Evolutionary conservation across 169 alveolate genomes (phyloP).

Genomic region (Babesia divergens): DNA sequence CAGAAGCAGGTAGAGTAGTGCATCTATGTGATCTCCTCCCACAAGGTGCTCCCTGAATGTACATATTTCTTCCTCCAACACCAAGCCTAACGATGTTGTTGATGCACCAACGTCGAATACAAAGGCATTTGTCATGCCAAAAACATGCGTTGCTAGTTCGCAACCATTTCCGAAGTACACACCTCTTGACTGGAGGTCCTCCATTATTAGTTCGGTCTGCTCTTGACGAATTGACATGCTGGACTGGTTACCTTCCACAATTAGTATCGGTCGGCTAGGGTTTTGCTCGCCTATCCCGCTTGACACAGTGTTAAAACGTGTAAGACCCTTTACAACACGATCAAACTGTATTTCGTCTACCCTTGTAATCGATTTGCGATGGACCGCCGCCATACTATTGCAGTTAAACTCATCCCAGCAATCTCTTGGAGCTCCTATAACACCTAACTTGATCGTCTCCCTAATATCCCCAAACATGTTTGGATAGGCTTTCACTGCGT

Average conservation of each 20-base stretch:
- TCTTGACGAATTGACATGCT: conserved; percentile 73
- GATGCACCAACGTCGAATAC: conserved; percentile 88
- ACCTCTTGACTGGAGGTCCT: conserved; percentile 84
- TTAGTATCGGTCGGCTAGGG: conserved; percentile 16
- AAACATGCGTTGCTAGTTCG: conserved; percentile 83
- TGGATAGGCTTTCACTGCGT: background rate
- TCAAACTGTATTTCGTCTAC: background rate
- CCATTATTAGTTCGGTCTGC: conserved; percentile 86
- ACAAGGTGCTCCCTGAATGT: conserved; percentile 26
- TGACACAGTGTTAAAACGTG: conserved; percentile 14
- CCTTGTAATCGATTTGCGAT: background rate
- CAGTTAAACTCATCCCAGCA: conserved; percentile 57
- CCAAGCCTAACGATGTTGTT: conserved; percentile 18
- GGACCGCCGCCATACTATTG: conserved; percentile 4
- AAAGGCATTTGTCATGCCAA: conserved; percentile 84
- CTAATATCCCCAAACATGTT: background rate
- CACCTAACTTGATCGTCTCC: background rate
- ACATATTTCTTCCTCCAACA: conserved; percentile 13
- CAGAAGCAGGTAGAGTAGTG: conserved; percentile 25
- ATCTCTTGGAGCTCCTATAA: background rate
- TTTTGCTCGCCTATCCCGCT: conserved; percentile 27
- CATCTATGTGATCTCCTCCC: conserved; percentile 57
- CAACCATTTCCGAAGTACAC: conserved; percentile 83
- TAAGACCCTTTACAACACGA: background rate
- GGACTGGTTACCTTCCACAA: conserved; percentile 23